Conservation (phyloP, 768 basidiomycete species). For the Amanita muscaria region DNA sequence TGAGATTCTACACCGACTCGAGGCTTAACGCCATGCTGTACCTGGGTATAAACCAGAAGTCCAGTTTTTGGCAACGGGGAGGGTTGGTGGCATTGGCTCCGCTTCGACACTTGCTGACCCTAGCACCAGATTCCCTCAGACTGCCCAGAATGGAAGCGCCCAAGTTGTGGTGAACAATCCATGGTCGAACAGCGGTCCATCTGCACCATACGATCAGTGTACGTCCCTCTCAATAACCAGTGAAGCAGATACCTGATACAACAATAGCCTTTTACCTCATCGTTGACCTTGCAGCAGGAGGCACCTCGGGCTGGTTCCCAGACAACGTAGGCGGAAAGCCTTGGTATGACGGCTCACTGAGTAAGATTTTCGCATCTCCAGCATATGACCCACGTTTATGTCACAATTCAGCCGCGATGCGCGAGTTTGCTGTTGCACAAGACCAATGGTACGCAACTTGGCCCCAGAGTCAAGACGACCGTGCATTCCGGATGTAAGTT, state of each 20-base stretch:
- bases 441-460: slow-evolving; percentile 63
- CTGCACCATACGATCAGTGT: slow-evolving; percentile 81
- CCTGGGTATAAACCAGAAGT: slow-evolving; percentile 39
- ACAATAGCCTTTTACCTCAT: slow-evolving; percentile 66
- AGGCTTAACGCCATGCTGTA: slow-evolving; percentile 56
- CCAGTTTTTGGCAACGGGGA: slow-evolving; percentile 64
- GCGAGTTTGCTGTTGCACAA: slow-evolving; percentile 54
- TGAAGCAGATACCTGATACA: background rate
- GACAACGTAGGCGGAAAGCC: slow-evolving; percentile 68
- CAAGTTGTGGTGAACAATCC: slow-evolving; percentile 54
- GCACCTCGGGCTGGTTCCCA: slow-evolving; percentile 86
- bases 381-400: background rate
- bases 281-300: slow-evolving; percentile 68
- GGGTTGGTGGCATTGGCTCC: slow-evolving; percentile 21
- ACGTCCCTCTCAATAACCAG: slow-evolving; percentile 19
- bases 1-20: slow-evolving; percentile 71
- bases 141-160: slow-evolving; percentile 48
- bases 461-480: slow-evolving; percentile 47
- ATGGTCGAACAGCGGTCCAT: slow-evolving; percentile 47
- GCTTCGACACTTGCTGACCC: background rate
- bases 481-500: slow-evolving; percentile 65
- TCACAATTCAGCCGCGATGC: slow-evolving; percentile 45
- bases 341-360: slow-evolving; percentile 58
- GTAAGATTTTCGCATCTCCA: slow-evolving; percentile 23
- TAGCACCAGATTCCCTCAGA: slow-evolving; percentile 51